Conservation (phyloP, 2,329 filamentous ascomycete genomes). For the Phoma sp. region DNA sequence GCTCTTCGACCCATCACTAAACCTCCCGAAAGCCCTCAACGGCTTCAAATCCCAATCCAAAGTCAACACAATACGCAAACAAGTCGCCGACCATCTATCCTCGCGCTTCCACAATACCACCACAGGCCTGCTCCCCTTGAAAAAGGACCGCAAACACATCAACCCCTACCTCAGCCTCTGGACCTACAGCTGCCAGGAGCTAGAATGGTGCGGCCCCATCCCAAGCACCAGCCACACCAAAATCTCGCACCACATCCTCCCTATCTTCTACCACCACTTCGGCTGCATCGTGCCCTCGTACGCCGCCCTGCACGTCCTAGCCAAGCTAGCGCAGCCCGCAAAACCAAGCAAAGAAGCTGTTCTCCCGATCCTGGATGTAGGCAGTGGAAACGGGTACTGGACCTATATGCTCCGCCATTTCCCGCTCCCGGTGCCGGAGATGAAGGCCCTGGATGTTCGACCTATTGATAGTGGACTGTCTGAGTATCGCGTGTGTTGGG, state of each 20-base stretch:
- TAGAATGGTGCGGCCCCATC: constrained; percentile 72
- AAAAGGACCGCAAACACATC: constrained; percentile 55
- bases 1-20: constrained; percentile 69
- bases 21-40: constrained; percentile 68
- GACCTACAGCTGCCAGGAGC: constrained; percentile 67
- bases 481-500: constrained; percentile 73
- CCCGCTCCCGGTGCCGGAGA: constrained; percentile 63
- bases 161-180: constrained; percentile 76
- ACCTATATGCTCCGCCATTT: constrained; percentile 74
- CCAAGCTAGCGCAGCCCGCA: constrained; percentile 55
- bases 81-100: constrained; percentile 65
- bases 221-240: constrained; percentile 60
- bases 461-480: constrained; percentile 73
- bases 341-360: constrained; percentile 45
- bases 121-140: constrained; percentile 37
- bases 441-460: constrained; percentile 63
- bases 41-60: constrained; percentile 71
- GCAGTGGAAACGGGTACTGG: constrained; percentile 79
- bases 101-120: constrained; percentile 57
- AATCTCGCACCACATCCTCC: constrained; percentile 72
- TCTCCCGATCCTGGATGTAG: constrained; percentile 68
- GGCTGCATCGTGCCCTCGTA: constrained; percentile 75
- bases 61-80: constrained; percentile 66
- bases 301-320: constrained; percentile 69
- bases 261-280: constrained; percentile 80